Conservation (phyloP, 176 grass and related monocot species). For the Dendrocalamus sinicus region DNA sequence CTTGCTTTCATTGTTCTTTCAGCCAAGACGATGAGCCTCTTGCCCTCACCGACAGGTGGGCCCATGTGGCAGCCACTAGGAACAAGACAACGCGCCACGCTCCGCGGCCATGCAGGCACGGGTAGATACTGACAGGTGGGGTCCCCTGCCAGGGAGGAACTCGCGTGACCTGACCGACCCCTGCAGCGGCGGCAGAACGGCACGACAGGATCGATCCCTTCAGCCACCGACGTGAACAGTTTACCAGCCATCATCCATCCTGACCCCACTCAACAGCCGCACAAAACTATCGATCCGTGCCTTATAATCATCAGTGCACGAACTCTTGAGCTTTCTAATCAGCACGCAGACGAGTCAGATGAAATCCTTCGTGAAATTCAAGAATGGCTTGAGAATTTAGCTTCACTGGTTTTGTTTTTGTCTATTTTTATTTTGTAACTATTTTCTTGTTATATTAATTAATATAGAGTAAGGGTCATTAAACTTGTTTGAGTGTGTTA, state of each 20-base stretch:
- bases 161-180: background rate
- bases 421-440: too few relatives aligned
- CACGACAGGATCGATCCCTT: background rate
- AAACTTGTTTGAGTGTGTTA: too few relatives aligned
- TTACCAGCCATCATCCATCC: background rate
- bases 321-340: background rate
- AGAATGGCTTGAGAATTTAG: too few relatives aligned
- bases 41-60: background rate
- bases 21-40: background rate
- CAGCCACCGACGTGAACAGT: background rate
- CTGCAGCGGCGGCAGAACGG: background rate
- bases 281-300: background rate
- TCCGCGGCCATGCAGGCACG: background rate
- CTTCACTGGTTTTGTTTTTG: too few relatives aligned
- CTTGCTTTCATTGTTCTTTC: too few relatives aligned
- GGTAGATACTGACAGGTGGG: background rate
- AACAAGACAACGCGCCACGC: background rate
- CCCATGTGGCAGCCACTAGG: conserved; percentile 10
- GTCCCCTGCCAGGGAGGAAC: background rate
- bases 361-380: too few relatives aligned
- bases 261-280: background rate
- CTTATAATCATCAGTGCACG: background rate
- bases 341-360: too few relatives aligned
- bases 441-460: too few relatives aligned
- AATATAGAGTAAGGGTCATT: too few relatives aligned